Base-by-base conservation (phyloP, 345 rosid genomes). In the Eutrema heterophyllum region DNA sequence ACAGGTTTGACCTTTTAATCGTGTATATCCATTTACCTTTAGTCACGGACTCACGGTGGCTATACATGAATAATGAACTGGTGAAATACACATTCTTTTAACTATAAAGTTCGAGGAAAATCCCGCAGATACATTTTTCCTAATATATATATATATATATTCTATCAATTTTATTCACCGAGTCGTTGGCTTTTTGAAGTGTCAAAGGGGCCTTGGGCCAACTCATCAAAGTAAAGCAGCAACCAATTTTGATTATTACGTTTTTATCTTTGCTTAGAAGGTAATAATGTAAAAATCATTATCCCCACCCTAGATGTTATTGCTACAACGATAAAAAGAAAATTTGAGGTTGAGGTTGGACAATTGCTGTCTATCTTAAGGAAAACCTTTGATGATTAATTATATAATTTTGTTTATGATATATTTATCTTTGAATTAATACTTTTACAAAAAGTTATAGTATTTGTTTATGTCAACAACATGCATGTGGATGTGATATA, bases 171-270 rank as follows among this genome's bases (percentile, higher is more conserved):
- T 6, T 29, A 12, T 26, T 55, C 38, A 74, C 67, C 44, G 29
- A 57, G 44, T 74, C 72, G 52, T 57, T 48, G 52, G 67, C 67
- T 49, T 39, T 33, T 66, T 74, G 61, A 74, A 66, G 55, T 58
- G 51, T 43, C 60, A 39, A 73, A 57, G 30, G 52, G 65, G 29
- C 39, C 3, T 56, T 56, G 33, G 12, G 57, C 14, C 38, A 70
- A n/a, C 50, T 70, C 49, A 36, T 59, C 40, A 36, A 35, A 24
- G 13, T 24, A 35, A 6, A 48, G n/a, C 9, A 15, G 24, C 44
- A 72, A 72, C 61, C 69, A 63, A 29, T 1, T 38, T 21, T 50
- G 36, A 49, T 66, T 36, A 1, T 27, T 26, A 16, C 33, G 14
- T 35, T 45, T 66, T 46, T 13, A 67, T 18, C 32, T 45, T 73